Evolutionary conservation across 768 basidiomycete genomes (phyloP), one percentile per base, ranked within the genome.

Genomic region (Boletus subcaerulescens): DNA sequence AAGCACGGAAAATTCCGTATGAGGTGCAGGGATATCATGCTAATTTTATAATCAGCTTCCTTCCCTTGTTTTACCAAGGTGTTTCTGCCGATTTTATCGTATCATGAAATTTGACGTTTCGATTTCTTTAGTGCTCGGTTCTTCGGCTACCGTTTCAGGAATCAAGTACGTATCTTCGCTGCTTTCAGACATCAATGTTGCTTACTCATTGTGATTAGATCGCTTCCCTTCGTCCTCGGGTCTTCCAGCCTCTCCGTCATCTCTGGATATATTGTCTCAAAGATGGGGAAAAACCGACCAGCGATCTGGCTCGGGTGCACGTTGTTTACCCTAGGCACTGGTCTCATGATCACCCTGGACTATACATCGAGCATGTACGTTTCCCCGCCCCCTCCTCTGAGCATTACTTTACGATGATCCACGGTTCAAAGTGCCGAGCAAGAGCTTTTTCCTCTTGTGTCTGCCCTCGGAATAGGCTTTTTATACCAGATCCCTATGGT

Each of bases 1-100:
- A 41, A 62, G 67, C 13, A 3, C 7, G 32, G 22, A n/a, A 10
- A 29, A 48, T 6, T 4, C 2, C 8, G 15, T 29, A 18, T 24
- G 13, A 3, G 6, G 14, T 1, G n/a, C 3, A 24, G 14, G 1
- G 26, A 1, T 26, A n/a, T 26, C 9, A 11, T 18, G 13, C 45
- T 54, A 8, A 65, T 40, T 8, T 6, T 47, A 33, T 35, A 35
- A 1, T 17, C 20, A 68, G 67, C 66, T 91, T 90, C 63, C 79
- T 92, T 22, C 89, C 89, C 0, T 67, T 91, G 4, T 91, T 86
- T 65, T 92, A 77, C 66, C 89, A 92, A 73, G 66, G 66, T 6
- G 35, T 18, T 12, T 14, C 26, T 40, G 17, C n/a, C 12, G 3
- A 3, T 18, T 26, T 26, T 14, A 4, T 36, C 18, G n/a, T 22